A percentile compares a stretch with the other conserved stretches of the same genome.
These are phyloP conservation scores for Heliamphora ciliata DNA, from an alignment of 179 eudicot genomes.

Conservation along the genomic window DNA sequence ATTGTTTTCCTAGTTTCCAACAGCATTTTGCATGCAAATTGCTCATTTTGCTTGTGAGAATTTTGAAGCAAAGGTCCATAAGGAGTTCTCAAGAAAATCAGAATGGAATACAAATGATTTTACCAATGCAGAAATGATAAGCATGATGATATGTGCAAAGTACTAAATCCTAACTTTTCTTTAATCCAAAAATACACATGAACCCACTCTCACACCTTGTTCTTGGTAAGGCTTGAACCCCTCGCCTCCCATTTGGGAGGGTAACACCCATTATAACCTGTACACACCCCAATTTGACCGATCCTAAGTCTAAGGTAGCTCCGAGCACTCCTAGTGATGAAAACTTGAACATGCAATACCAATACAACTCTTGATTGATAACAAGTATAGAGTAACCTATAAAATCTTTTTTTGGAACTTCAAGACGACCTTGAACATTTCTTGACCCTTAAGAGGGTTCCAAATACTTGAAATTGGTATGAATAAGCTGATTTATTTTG, in stretches of 20 bases:
- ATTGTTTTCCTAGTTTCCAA: not conserved
- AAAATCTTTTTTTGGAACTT: too few species aligned
- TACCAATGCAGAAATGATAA: not conserved
- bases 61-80: not conserved
- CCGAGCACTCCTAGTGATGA: too few species aligned
- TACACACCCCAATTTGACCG: too few species aligned
- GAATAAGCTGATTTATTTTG: too few species aligned
- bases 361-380: too few species aligned
- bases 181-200: not conserved
- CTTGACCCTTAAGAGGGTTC: too few species aligned
- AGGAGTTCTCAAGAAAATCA: constrained; percentile 11
- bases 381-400: too few species aligned
- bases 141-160: not conserved
- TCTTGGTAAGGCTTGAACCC: not conserved
- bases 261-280: too few species aligned
- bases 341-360: too few species aligned
- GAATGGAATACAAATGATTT: not conserved
- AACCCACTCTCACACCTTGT: not conserved
- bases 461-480: too few species aligned
- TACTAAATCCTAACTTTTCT: not conserved
- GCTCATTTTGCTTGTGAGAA: not conserved
- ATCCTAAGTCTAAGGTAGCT: too few species aligned
- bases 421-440: too few species aligned
- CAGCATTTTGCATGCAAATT: not conserved
- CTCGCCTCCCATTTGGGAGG: not conserved